Evolutionary conservation across 1,284 basidiomycete species (phyloP), one percentile per base, ranked within the genome.

Genomic region (Puccinia hordei): DNA sequence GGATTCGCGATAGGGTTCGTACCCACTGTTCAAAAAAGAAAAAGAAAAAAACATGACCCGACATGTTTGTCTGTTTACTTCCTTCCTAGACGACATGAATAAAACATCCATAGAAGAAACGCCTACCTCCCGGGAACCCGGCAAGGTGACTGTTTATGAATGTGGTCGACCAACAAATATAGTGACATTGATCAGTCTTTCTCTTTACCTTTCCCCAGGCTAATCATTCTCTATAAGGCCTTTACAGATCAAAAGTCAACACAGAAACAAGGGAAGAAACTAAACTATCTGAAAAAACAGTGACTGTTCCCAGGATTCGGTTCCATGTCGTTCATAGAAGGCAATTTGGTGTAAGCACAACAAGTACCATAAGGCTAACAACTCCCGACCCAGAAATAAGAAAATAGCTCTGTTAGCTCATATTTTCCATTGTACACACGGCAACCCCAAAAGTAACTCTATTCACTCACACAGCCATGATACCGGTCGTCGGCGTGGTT

Each of bases 311-410:
- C 19, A 61, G 12, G 30, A 27, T 15, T 68, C 35, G 41, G 65
- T 24, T 8, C 65, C 35, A 68, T 27, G n/a, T 68, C 65, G 10
- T 38, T 24, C 2, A n/a, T 9, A 4, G 8, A 2, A 19, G 65
- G 65, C 6, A 10, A 4, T 10, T 24, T 15, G 15, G 13, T 12
- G n/a, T 38, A 68, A 3, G 65, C 65, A 13, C 13, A n/a, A 46
- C 65, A 68, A 68, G n/a, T 38, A 68, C 65, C 65, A 27, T 68
- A 68, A 68, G 65, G 65, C 65, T 68, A 35, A 41, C 24, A 12
- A n/a, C n/a, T 33, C 8, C 9, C 41, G 41, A 44, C 49, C n/a
- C n/a, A n/a, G n/a, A n/a, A n/a, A n/a, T n/a, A n/a, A 51, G 22
- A 51, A 17, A 19, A 44, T 15, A 51, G 9, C 22, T 51, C 22